Conservation (phyloP, 2,329 filamentous ascomycete genomes). For the Cordyceps cateniannulata region DNA sequence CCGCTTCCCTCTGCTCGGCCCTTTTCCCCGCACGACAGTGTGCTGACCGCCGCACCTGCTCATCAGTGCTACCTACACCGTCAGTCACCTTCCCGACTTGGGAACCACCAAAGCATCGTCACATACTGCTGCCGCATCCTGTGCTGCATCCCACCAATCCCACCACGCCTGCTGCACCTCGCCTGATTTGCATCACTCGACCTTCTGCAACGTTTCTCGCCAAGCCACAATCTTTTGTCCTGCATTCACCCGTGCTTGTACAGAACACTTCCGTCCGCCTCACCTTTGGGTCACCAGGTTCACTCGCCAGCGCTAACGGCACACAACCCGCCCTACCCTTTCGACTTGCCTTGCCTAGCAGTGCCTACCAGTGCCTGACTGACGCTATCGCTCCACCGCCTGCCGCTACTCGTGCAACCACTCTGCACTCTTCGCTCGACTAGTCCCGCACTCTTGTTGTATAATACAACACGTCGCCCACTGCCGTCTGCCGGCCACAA, state of each 20-base stretch:
- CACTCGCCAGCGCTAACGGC: slow-evolving; percentile 1
- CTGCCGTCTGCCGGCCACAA: not conserved
- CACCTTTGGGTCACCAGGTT: slow-evolving; percentile 12
- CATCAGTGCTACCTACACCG: slow-evolving; percentile 2
- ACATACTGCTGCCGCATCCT: not conserved
- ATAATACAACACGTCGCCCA: slow-evolving; percentile 8
- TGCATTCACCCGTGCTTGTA: not conserved
- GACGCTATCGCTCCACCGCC: not conserved
- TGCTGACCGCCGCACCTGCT: slow-evolving; percentile 13
- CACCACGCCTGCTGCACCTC: not conserved
- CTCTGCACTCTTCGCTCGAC: not conserved
- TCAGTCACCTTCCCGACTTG: slow-evolving; percentile 13
- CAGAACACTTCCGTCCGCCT: slow-evolving; percentile 5
- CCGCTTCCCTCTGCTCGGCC: slow-evolving; percentile 5
- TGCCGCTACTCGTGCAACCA: not conserved
- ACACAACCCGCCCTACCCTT: not conserved
- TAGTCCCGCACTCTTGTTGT: not conserved
- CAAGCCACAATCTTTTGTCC: not conserved
- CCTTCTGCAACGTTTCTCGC: slow-evolving; percentile 10
- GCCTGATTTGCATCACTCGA: not conserved
- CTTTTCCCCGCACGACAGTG: slow-evolving; percentile 6
- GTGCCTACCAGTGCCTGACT: not conserved
- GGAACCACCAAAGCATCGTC: not conserved
- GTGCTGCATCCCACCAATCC: not conserved
- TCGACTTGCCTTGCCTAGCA: not conserved